Conservation (phyloP, 495 filamentous ascomycete genomes). For the Lasiosphaeria ovina region DNA sequence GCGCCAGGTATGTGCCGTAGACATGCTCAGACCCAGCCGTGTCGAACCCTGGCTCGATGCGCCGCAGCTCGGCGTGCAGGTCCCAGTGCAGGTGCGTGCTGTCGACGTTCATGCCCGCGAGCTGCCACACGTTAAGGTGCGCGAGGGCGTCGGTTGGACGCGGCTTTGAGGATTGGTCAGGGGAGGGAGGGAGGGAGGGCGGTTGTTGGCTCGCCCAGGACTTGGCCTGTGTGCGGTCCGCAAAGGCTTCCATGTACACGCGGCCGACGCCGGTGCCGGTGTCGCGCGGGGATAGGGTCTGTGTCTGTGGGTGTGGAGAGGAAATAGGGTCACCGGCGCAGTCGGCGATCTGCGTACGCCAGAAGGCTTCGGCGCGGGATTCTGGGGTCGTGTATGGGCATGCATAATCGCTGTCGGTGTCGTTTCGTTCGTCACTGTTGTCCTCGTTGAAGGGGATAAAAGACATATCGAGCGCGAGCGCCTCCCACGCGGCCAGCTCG, state of each 20-base stretch:
- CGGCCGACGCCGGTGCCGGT: not conserved
- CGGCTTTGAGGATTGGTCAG: not conserved
- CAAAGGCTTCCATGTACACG: not conserved
- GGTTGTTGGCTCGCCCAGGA: not conserved
- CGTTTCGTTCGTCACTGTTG: no score
- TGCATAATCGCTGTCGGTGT: not conserved
- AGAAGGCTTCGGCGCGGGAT: not conserved
- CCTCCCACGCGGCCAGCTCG: not conserved
- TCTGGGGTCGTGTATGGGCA: not conserved
- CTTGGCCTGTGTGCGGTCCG: not conserved
- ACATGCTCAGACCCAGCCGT: not conserved
- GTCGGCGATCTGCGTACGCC: not conserved
- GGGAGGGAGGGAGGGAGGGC: no score
- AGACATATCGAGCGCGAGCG: not conserved
- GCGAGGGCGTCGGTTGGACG: not conserved
- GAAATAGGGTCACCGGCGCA: not conserved
- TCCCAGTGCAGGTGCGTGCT: not conserved
- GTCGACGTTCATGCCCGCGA: not conserved
- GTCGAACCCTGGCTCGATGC: not conserved
- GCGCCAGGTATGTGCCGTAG: constrained; percentile 2
- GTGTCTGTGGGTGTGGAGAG: not conserved
- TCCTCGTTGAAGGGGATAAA: not conserved
- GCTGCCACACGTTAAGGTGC: not conserved
- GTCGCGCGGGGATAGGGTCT: not conserved
- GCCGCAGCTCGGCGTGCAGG: not conserved